Conservation (phyloP, 2,329 filamentous ascomycete genomes). For the Fusarium heterosporum region DNA sequence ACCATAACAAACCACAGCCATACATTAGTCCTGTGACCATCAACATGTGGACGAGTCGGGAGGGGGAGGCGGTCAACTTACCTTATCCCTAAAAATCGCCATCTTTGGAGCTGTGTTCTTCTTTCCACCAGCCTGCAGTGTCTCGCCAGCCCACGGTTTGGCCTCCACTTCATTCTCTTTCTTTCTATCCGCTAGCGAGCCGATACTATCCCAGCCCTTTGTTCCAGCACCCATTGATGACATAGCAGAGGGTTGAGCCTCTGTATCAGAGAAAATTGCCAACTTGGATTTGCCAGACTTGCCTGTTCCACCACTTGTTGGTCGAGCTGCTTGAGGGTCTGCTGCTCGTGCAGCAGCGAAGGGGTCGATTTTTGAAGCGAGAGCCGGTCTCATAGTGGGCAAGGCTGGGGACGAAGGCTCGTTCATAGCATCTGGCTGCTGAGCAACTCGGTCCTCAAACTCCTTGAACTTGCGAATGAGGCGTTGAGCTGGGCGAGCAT, state of each 20-base stretch:
- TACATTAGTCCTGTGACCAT: constrained; percentile 97
- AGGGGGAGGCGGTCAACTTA: constrained; percentile 61
- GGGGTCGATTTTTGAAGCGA: constrained; percentile 87
- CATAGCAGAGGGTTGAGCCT: constrained; percentile 68
- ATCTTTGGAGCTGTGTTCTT: constrained; percentile 81
- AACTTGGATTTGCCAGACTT: constrained; percentile 84
- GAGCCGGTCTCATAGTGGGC: constrained; percentile 82
- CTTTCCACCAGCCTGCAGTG: constrained; percentile 86
- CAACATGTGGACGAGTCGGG: constrained; percentile 74
- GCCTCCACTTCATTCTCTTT: constrained; percentile 93
- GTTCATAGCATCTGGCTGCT: constrained; percentile 68
- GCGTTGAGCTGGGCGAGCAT: constrained; percentile 84
- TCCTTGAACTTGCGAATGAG: constrained; percentile 91
- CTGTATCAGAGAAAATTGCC: constrained; percentile 87
- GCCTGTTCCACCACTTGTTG: constrained; percentile 61
- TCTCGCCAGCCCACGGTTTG: constrained; percentile 93
- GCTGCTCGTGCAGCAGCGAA: constrained; percentile 70
- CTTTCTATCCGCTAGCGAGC: constrained; percentile 85
- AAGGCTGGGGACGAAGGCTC: constrained; percentile 89
- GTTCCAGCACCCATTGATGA: constrained; percentile 64
- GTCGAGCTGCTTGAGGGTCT: constrained; percentile 75
- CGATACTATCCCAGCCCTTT: constrained; percentile 93
- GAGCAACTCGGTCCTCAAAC: constrained; percentile 83
- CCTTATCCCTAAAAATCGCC: constrained; percentile 94
- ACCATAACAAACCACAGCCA: constrained; percentile 56